Evolutionary conservation across 768 basidiomycete species (phyloP).

Genomic region (Termitomyces titanicus): DNA sequence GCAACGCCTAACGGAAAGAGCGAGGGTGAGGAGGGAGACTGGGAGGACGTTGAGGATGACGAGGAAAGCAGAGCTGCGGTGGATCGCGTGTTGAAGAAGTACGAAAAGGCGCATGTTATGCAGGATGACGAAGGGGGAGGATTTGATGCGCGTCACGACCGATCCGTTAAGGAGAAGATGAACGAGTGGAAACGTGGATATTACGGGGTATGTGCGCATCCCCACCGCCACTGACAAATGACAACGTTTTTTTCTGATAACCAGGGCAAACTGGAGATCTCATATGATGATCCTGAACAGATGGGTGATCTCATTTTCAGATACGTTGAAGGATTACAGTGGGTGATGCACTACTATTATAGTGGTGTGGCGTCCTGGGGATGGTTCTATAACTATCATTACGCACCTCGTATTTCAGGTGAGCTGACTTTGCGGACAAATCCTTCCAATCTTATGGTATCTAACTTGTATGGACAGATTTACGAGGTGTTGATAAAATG

Average conservation of each 20-base stretch:
- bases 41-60: slow-evolving; percentile 60
- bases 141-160: slow-evolving; percentile 78
- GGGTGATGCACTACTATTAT: slow-evolving; percentile 99
- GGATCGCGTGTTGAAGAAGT: slow-evolving; percentile 82
- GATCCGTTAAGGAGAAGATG: slow-evolving; percentile 77
- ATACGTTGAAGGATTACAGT: slow-evolving; percentile 94
- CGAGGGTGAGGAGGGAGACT: slow-evolving; percentile 38
- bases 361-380: slow-evolving; percentile 96
- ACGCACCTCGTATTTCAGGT: slow-evolving; percentile 96
- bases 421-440: slow-evolving; percentile 13
- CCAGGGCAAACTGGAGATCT: slow-evolving; percentile 85
- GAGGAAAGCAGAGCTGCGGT: slow-evolving; percentile 72
- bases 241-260: neutral
- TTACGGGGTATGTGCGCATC: slow-evolving; percentile 60
- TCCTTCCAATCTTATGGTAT: neutral
- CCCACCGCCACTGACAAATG: neutral
- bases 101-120: slow-evolving; percentile 76
- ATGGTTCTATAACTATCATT: slow-evolving; percentile 99
- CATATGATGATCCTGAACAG: slow-evolving; percentile 62
- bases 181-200: slow-evolving; percentile 89
- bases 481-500: slow-evolving; percentile 76
- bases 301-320: slow-evolving; percentile 70
- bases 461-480: slow-evolving; percentile 26
- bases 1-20: slow-evolving; percentile 22
- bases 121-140: slow-evolving; percentile 69